Evolutionary conservation across 73 alveolate species (phyloP).

Genomic region (Strombidium stylifer): DNA sequence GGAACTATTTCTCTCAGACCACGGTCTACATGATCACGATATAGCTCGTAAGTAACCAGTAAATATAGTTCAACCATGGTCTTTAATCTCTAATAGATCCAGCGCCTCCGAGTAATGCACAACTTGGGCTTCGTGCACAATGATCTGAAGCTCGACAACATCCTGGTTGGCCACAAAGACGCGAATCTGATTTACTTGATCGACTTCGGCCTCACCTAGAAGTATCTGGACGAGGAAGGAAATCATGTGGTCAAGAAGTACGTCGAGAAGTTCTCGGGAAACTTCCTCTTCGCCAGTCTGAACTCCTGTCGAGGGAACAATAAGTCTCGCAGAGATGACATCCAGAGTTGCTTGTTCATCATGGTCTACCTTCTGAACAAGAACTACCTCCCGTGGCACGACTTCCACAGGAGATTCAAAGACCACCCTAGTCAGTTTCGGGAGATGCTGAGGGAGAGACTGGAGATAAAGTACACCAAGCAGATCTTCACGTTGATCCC

Average conservation of each 20-base stretch:
- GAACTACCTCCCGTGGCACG: slow-evolving; percentile 44
- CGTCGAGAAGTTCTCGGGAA: slow-evolving; percentile 29
- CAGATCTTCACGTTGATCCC: slow-evolving; percentile 28
- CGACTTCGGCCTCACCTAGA: slow-evolving; percentile 40
- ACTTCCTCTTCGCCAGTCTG: slow-evolving; percentile 30
- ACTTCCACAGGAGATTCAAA: slow-evolving; percentile 5
- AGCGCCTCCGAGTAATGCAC: slow-evolving; percentile 18
- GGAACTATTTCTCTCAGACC: background rate
- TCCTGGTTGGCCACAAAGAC: slow-evolving; percentile 34
- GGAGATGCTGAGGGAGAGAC: slow-evolving; percentile 28
- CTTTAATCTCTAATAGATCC: background rate
- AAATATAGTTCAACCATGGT: background rate
- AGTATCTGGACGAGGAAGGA: slow-evolving; percentile 4
- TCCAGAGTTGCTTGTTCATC: slow-evolving; percentile 19
- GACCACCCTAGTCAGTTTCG: slow-evolving; percentile 8
- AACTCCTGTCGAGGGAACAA: slow-evolving; percentile 40
- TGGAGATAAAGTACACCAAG: slow-evolving; percentile 31
- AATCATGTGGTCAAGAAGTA: slow-evolving; percentile 15
- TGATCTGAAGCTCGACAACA: slow-evolving; percentile 35
- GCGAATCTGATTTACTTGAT: slow-evolving; percentile 18
- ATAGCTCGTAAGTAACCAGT: slow-evolving; percentile 7
- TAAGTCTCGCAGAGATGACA: slow-evolving; percentile 39
- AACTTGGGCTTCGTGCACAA: slow-evolving; percentile 35
- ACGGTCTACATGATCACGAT: slow-evolving; percentile 7
- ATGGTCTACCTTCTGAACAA: slow-evolving; percentile 30